phyloP scores from a whole-genome alignment of 2,329 filamentous ascomycete genomes.

The Chaetomiaceae sp. region DNA sequence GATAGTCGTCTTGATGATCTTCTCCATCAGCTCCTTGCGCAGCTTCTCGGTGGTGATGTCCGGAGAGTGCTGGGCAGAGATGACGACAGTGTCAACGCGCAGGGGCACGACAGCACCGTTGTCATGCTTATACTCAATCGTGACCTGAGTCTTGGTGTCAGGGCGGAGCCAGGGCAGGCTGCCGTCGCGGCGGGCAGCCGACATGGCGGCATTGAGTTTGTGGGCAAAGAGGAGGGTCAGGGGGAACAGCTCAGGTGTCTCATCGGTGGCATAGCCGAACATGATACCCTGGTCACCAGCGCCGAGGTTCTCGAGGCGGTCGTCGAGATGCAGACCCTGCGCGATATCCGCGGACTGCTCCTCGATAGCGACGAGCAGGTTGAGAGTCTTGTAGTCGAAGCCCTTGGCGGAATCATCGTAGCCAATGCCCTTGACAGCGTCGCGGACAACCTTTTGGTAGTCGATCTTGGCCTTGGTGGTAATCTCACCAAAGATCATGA shows the following conservation, averaged over 20 bases:
- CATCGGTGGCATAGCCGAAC: slow-evolving; percentile 99
- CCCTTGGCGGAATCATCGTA: slow-evolving; percentile 97
- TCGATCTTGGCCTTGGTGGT: slow-evolving; percentile 93
- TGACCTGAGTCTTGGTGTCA: slow-evolving; percentile 99
- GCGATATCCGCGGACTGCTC: slow-evolving; percentile 98
- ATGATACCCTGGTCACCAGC: slow-evolving; percentile 99
- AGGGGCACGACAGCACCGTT: slow-evolving; percentile 86
- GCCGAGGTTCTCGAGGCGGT: slow-evolving; percentile 95
- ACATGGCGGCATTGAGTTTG: slow-evolving; percentile 96
- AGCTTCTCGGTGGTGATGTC: slow-evolving; percentile 87
- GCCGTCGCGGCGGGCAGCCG: slow-evolving; percentile 79
- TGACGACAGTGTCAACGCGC: slow-evolving; percentile 93
- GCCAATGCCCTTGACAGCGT: slow-evolving; percentile 95
- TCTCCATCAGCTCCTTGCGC: slow-evolving; percentile 91
- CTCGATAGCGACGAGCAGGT: slow-evolving; percentile 97
- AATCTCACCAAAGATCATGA: slow-evolving; percentile 99
- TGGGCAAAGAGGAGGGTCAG: slow-evolving; percentile 91
- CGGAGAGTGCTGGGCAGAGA: slow-evolving; percentile 89
- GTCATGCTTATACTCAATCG: slow-evolving; percentile 97
- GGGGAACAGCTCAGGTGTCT: slow-evolving; percentile 95
- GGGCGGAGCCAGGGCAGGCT: slow-evolving; percentile 89
- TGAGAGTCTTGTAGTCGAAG: slow-evolving; percentile 99
- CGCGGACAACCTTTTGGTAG: slow-evolving; percentile 96
- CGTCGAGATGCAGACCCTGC: slow-evolving; percentile 96
- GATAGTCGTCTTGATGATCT: slow-evolving; percentile 95